These are phyloP conservation scores for Aristolochia contorta DNA, from an alignment of 164 flowering plant species.

Conservation along the genomic window DNA sequence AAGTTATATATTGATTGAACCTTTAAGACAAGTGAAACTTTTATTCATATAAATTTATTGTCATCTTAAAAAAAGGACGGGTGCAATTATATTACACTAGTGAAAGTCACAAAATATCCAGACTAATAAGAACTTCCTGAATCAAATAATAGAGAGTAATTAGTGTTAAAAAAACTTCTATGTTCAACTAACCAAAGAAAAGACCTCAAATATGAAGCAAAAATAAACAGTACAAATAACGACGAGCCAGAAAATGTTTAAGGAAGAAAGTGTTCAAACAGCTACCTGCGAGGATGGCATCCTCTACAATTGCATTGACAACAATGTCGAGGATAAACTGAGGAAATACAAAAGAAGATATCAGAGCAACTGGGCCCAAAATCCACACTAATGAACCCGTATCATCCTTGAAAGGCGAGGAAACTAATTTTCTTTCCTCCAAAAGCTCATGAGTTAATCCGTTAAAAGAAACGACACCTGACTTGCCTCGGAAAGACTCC, in stretches of 20 bases:
- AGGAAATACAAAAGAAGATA: constrained; percentile 59
- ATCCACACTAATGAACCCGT: constrained; percentile 58
- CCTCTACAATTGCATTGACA: constrained; percentile 30
- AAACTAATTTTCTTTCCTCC: constrained; percentile 52
- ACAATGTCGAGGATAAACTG: constrained; percentile 41
- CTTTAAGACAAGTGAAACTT: too few relatives aligned
- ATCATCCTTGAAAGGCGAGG: constrained; percentile 56
- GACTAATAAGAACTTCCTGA: neutral
- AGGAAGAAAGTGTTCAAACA: neutral
- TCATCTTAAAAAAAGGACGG: too few relatives aligned
- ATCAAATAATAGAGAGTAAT: neutral
- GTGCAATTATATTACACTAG: too few relatives aligned
- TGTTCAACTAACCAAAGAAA: too few relatives aligned
- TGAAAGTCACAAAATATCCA: neutral
- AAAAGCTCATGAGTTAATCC: constrained; percentile 61
- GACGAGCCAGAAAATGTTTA: neutral
- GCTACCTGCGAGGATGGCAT: constrained; percentile 52
- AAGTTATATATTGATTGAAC: too few relatives aligned
- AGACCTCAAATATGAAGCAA: neutral
- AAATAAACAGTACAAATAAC: neutral
- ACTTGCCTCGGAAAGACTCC: constrained; percentile 66
- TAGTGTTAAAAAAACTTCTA: too few relatives aligned
- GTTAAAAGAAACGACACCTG: constrained; percentile 71
- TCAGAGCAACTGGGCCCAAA: constrained; percentile 58
- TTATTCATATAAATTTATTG: too few relatives aligned